A percentile compares a stretch with the other conserved stretches of the same genome.
Conservation (phyloP, 2,329 filamentous ascomycete species). For the Lithohypha guttulata region DNA sequence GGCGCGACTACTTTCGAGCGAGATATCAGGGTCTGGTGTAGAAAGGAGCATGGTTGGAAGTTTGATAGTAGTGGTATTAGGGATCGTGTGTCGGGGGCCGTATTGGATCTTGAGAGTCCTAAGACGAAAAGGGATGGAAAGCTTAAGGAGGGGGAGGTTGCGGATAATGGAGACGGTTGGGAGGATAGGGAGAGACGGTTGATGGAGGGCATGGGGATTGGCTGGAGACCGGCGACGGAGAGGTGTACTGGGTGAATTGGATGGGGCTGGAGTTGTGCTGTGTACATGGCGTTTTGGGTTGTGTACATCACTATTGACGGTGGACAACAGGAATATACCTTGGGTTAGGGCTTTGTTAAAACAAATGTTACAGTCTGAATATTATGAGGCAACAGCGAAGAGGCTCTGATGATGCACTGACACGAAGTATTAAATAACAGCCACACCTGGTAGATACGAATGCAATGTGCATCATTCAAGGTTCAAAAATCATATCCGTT, state of each 20-base stretch:
- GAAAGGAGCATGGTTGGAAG: slow-evolving; percentile 60
- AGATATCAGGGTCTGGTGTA: slow-evolving; percentile 72
- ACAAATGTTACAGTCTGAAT: too few species aligned
- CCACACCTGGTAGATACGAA: too few species aligned
- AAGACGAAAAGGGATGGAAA: slow-evolving; percentile 26
- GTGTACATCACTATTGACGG: too few species aligned
- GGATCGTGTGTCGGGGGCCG: slow-evolving; percentile 51
- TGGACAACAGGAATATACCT: too few species aligned
- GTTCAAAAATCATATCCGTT: slow-evolving; percentile 23
- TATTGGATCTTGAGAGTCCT: slow-evolving; percentile 54
- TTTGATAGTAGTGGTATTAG: slow-evolving; percentile 87
- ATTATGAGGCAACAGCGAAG: too few species aligned
- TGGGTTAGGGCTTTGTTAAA: too few species aligned
- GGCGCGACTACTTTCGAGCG: slow-evolving; percentile 83
- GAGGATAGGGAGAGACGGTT: slow-evolving; percentile 68
- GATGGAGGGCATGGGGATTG: slow-evolving; percentile 64
- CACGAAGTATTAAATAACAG: too few species aligned
- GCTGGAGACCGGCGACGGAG: slow-evolving; percentile 55
- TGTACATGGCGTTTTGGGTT: too few species aligned
- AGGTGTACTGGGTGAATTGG: slow-evolving; percentile 58
- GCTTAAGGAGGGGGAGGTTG: slow-evolving; percentile 55
- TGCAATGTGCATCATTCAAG: slow-evolving; percentile 9
- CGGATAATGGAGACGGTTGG: slow-evolving; percentile 42
- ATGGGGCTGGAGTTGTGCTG: too few species aligned
- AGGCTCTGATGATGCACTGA: too few species aligned